Evolutionary conservation across 805 yeast genomes (phyloP), one percentile per base, ranked within the genome.

Genomic region (Sugiyamaella boreocaroliniensis): DNA sequence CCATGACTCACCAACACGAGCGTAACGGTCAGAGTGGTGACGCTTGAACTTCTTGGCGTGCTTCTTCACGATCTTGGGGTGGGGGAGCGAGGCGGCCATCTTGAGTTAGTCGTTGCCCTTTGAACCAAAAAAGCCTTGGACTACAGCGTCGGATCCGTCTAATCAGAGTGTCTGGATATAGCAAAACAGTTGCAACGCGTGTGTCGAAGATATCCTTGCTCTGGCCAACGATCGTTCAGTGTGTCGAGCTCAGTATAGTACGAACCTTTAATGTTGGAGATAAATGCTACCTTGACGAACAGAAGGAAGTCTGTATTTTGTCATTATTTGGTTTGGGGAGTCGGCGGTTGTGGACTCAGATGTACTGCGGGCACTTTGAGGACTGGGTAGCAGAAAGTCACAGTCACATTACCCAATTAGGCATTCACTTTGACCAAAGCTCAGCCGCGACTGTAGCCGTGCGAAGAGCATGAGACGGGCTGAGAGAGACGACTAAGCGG

Each of bases 1-100:
- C 99, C 99, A 95, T 85, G 84, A 85, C 80, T 89, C 97, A 72
- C 88, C 80, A 68, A 93, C 97, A 81, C 99, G 90, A 84, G 83
- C 85, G 81, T 89, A 92, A 81, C 97, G 89, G 86, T 93, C 99
- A 77, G 97, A 89, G 84, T 93, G 99, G 78, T 92, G 98, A 83
- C 99, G 89, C 92, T 90, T 95, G 87, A 93, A 93, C 85, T 86
- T 86, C 84, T 89, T 89, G 47, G 57, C 55, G 89, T 90, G 93
- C 89, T 93, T 93, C 92, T 93, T 95, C 77, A 92, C 97, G 80
- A 93, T 93, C 92, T 89, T 90, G 80, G 98, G 97, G 84, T 89
- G 96, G 73, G 96, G 87, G 74, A 88, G 80, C 71, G 96, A 82
- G 79, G 96, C 89, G 82, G 98, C 96, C 98, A 93, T 85, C 84